Percentiles rank a stretch among this genome's conserved stretches.
Evolutionary conservation across 108 stramenopile genomes (phyloP).

Genomic region (Pseudonitzschia pungens): DNA sequence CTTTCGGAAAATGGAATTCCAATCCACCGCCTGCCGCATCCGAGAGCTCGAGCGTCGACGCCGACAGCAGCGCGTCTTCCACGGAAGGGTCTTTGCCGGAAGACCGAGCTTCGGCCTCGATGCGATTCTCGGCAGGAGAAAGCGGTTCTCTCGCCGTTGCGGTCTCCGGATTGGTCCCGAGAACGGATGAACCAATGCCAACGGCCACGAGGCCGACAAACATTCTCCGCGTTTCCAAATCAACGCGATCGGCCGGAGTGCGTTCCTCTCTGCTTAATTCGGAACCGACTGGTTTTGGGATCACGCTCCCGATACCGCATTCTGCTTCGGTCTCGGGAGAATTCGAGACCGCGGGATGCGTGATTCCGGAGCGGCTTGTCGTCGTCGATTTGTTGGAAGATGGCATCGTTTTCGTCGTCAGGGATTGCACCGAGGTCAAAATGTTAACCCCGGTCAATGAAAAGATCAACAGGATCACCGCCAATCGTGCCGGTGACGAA

Average conservation of each 20-base stretch:
- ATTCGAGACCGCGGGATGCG: neutral
- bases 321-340: neutral
- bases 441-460: neutral
- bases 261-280: neutral
- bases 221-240: conserved; percentile 1
- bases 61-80: neutral
- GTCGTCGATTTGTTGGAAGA: neutral
- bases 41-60: neutral
- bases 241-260: neutral
- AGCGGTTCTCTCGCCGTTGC: neutral
- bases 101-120: too few species aligned
- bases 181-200: neutral
- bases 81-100: neutral
- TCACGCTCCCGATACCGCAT: neutral
- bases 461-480: neutral
- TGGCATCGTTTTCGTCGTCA: neutral
- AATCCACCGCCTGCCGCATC: conserved; percentile 35
- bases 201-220: neutral
- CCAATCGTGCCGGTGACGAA: neutral
- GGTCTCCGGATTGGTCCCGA: neutral
- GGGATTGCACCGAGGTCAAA: neutral
- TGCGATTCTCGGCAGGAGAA: neutral
- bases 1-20: conserved; percentile 52
- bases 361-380: neutral
- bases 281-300: neutral